Percentiles rank a stretch among this genome's conserved stretches.
These are phyloP conservation scores for Didymella lethalis DNA, from an alignment of 2,329 filamentous ascomycete genomes.

Conservation along the genomic window DNA sequence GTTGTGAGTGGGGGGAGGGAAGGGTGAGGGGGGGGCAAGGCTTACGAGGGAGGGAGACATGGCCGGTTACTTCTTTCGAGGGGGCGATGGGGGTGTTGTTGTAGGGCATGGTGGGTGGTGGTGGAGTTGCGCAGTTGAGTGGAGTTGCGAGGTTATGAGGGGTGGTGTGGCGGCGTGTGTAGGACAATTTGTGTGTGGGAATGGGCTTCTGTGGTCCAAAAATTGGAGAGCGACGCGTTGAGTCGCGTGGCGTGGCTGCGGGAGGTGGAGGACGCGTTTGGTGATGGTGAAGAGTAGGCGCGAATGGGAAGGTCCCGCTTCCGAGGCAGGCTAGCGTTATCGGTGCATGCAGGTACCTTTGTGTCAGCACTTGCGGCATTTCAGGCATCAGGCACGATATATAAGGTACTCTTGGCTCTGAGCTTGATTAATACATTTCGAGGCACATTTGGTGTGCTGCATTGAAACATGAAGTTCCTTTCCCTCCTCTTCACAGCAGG, in stretches of 20 bases:
- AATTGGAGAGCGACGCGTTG: constrained; percentile 8
- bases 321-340: background rate
- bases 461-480: constrained; percentile 6
- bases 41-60: constrained; percentile 84
- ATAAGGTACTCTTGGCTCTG: background rate
- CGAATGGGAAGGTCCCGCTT: constrained; percentile 1
- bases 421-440: background rate
- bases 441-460: too few species aligned
- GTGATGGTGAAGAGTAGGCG: constrained; percentile 18
- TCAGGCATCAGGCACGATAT: constrained; percentile 4
- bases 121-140: constrained; percentile 1
- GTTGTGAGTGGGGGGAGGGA: too few species aligned
- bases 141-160: background rate
- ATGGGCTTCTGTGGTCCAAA: constrained; percentile 5
- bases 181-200: background rate
- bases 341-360: constrained; percentile 2
- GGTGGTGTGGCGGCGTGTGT: background rate
- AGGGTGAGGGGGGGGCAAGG: constrained; percentile 33
- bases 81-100: constrained; percentile 86
- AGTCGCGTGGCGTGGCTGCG: constrained; percentile 1
- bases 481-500: constrained; percentile 8
- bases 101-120: constrained; percentile 73
- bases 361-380: constrained; percentile 11
- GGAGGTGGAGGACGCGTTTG: constrained; percentile 10
- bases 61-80: constrained; percentile 81